Evolutionary conservation across 1,139 yeast genomes (phyloP), one percentile per base, ranked within the genome.

Genomic region (Diutina rugosa): DNA sequence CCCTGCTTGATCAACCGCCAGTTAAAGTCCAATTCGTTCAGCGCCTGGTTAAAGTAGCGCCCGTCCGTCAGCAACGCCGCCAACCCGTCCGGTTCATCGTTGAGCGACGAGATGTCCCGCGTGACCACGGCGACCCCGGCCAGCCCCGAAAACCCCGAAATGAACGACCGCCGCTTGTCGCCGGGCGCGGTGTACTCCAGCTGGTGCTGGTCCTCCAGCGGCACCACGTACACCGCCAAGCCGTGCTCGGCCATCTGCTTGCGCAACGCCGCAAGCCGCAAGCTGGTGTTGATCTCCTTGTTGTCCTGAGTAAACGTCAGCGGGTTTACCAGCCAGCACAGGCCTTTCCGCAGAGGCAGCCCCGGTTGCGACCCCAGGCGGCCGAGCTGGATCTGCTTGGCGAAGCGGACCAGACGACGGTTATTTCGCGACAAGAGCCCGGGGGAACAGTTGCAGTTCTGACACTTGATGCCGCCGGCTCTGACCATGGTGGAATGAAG

Each of bases 51-150:
- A 68, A 90, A 95, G 71, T 95, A 95, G 62, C 99, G 79, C 12
- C 97, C 98, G 69, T 95, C 99, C 0, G 99, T 95, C 10, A 96
- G 84, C 62, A 95, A 76, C 4, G 87, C 87, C 41, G 96, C 93
- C 61, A 82, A 77, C 9, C 87, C 86, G 62, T 80, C 82, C n/a
- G 84, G 84, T 9, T 56, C 58, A 9, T 77, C 79, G 62, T 81
- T 81, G 79, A 81, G 71, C 62, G 80, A 77, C n/a, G 74, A 69
- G 56, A 84, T 69, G 65, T 87, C 90, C 62, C 90, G 73, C 2
- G 97, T 86, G 51, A 93, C 76, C 49, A 95, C 79, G 3, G 98
- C 99, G 48, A 90, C 78, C 57, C 99, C 99, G 1, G 98, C 97
- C 58, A 95, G 85, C 4, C 99, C 99, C 58, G 89, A 87, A 72